phyloP scores from a whole-genome alignment of 768 basidiomycete genomes.

The Lactarius evosmus region DNA sequence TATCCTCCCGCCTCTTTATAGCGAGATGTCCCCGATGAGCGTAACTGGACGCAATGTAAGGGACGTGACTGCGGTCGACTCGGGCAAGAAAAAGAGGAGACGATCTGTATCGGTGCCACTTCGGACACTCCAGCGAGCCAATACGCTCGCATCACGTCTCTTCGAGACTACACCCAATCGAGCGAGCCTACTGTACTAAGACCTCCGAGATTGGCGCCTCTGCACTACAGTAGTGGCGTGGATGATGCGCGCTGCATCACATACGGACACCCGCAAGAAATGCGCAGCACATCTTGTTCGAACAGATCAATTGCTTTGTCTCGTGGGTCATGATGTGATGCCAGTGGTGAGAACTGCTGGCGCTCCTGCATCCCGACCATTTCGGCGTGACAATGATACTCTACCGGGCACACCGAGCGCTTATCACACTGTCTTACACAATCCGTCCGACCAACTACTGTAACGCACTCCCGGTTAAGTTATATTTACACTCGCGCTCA shows the following conservation, averaged over 20 bases:
- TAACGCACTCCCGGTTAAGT: not conserved
- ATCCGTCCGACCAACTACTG: not conserved
- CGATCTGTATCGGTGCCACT: constrained; percentile 53
- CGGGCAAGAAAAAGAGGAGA: constrained; percentile 19
- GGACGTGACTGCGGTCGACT: constrained; percentile 42
- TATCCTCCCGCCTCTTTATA: constrained; percentile 35
- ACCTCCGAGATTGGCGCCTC: not conserved
- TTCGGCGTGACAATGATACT: not conserved
- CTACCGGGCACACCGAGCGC: not conserved
- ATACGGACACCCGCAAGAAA: not conserved
- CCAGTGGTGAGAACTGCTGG: not conserved
- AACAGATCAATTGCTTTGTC: not conserved
- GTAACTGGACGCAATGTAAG: constrained; percentile 64
- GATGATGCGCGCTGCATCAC: not conserved
- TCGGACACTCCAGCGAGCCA: constrained; percentile 60
- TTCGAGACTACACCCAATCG: constrained; percentile 72
- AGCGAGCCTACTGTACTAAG: not conserved
- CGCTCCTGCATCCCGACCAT: not conserved
- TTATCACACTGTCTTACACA: not conserved
- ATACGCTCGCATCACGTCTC: constrained; percentile 69
- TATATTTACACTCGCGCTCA: not conserved
- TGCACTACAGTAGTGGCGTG: not conserved
- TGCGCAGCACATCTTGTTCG: not conserved
- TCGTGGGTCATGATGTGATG: not conserved
- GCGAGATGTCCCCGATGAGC: constrained; percentile 41